Percentiles rank a stretch among this genome's conserved stretches.
These are phyloP conservation scores for Fusarium napiforme DNA, from an alignment of 2,329 filamentous ascomycete species.

Conservation along the genomic window DNA sequence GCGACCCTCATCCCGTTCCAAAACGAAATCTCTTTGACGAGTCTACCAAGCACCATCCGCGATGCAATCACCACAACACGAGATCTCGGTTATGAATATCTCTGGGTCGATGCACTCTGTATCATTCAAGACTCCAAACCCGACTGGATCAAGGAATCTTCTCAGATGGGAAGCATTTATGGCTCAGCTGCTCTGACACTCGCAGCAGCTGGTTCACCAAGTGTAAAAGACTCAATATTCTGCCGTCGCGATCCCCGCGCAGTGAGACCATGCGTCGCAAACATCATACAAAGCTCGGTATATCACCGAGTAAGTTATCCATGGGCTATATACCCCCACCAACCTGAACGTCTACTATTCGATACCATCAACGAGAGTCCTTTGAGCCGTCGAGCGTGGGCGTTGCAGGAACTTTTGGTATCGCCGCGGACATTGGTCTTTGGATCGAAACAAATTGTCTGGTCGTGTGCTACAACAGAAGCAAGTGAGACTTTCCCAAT, in stretches of 20 bases:
- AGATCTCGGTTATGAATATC: neutral
- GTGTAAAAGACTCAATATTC: neutral
- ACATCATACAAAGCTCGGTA: neutral
- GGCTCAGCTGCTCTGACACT: neutral
- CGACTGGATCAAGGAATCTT: neutral
- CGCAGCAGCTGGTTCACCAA: neutral
- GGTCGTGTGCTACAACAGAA: constrained; percentile 2
- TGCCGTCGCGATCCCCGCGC: neutral
- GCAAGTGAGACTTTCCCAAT: constrained; percentile 1
- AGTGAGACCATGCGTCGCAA: neutral
- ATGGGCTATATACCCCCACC: constrained; percentile 6
- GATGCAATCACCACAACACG: neutral
- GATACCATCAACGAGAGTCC: neutral
- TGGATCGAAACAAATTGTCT: neutral
- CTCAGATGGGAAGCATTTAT: neutral
- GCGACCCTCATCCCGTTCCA: neutral
- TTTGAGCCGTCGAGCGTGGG: neutral
- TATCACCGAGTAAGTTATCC: neutral
- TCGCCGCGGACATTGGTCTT: neutral
- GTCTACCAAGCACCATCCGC: neutral
- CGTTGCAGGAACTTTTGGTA: neutral
- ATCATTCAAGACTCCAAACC: neutral
- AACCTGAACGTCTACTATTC: neutral
- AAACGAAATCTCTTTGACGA: accelerated
- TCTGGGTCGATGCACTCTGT: constrained; percentile 7